phyloP scores from a whole-genome alignment of 768 basidiomycete species.

The Psilocybe tampanensis region DNA sequence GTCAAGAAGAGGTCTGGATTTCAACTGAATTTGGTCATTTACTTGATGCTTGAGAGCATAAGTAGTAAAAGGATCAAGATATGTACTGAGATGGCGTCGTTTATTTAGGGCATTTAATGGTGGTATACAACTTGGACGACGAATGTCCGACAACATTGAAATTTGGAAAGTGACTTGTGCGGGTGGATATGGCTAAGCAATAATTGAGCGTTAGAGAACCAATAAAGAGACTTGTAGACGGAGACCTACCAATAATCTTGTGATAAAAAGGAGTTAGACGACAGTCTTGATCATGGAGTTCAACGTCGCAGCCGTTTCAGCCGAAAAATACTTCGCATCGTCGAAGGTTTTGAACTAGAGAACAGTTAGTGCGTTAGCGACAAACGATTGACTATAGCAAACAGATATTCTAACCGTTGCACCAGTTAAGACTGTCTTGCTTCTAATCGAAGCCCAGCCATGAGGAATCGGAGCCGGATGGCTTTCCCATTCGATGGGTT shows the following conservation, averaged over 20 bases:
- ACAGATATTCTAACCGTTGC: background rate
- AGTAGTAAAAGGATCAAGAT: too few relatives aligned
- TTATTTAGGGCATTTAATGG: too few relatives aligned
- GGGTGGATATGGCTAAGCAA: too few relatives aligned
- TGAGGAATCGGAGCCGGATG: conserved; percentile 1
- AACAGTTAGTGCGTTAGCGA: too few relatives aligned
- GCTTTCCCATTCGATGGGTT: background rate
- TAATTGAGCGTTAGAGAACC: too few relatives aligned
- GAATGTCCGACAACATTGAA: too few relatives aligned
- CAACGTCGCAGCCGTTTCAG: background rate
- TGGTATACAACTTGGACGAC: too few relatives aligned
- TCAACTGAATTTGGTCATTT: too few relatives aligned
- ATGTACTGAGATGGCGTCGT: too few relatives aligned
- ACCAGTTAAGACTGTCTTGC: conserved; percentile 1
- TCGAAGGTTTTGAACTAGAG: conserved; percentile 2
- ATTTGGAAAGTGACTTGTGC: too few relatives aligned
- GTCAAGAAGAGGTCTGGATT: too few relatives aligned
- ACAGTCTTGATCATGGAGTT: conserved; percentile 1
- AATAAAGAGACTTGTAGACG: background rate
- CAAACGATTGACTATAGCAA: background rate
- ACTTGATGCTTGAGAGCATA: too few relatives aligned
- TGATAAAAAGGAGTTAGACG: background rate
- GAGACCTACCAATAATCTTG: background rate
- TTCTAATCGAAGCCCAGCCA: conserved; percentile 1
- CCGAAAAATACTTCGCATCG: conserved; percentile 1